Conservation (phyloP, 352 stramenopile genomes). For the Phytophthora melonis region DNA sequence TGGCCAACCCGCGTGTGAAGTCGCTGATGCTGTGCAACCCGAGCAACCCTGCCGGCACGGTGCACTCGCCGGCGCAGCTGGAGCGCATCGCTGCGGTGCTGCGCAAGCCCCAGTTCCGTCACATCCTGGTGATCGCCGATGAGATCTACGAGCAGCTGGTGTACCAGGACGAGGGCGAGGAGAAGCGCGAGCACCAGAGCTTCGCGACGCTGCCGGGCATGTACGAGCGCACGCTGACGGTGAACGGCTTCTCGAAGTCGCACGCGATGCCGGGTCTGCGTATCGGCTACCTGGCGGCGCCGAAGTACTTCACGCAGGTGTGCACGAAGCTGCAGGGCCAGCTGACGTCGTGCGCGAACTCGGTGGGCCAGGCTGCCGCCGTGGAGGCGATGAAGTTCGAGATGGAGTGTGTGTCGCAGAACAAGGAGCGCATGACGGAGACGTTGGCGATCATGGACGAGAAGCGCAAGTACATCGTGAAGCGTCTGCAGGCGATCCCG, state of each 20-base stretch:
- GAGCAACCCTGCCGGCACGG: slow-evolving; percentile 94
- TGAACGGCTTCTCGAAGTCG: slow-evolving; percentile 98
- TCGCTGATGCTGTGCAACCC: slow-evolving; percentile 97
- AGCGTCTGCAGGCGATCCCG: slow-evolving; percentile 85
- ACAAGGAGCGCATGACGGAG: slow-evolving; percentile 62
- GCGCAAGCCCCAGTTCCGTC: slow-evolving; percentile 65
- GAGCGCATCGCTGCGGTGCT: slow-evolving; percentile 66
- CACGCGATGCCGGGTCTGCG: slow-evolving; percentile 97
- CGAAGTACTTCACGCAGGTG: slow-evolving; percentile 85
- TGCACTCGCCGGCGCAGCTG: slow-evolving; percentile 71
- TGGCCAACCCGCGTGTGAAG: slow-evolving; percentile 77
- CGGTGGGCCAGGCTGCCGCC: slow-evolving; percentile 92
- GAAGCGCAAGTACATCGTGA: slow-evolving; percentile 94
- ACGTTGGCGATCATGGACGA: slow-evolving; percentile 65
- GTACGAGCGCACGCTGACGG: slow-evolving; percentile 92
- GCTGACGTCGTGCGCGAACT: slow-evolving; percentile 95
- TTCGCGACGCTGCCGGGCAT: slow-evolving; percentile 85
- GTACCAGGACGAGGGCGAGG: slow-evolving; percentile 84
- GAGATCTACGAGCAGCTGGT: slow-evolving; percentile 98
- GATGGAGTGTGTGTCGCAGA: slow-evolving; percentile 67
- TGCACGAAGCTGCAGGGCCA: slow-evolving; percentile 95
- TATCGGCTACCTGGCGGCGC: slow-evolving; percentile 92
- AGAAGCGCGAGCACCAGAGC: slow-evolving; percentile 67
- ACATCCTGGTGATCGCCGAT: slow-evolving; percentile 92
- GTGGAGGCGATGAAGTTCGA: slow-evolving; percentile 91